phyloP scores from a whole-genome alignment of 352 stramenopile genomes.

The Phytopythium cucurbitacearum region DNA sequence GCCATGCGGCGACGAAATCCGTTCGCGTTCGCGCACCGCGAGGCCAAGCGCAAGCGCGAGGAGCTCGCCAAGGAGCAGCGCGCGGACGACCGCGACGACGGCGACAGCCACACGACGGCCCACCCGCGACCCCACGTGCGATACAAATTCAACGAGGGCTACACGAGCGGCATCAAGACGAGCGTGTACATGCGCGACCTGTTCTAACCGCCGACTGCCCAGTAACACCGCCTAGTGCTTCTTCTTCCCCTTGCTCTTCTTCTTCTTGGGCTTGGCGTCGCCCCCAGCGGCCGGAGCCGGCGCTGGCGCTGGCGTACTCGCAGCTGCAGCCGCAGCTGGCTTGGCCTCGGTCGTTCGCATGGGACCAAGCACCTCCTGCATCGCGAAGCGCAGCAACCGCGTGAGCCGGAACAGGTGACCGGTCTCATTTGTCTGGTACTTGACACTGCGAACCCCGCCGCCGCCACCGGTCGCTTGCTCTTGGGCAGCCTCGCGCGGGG shows the following conservation, averaged over 20 bases:
- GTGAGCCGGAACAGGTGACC: constrained; percentile 35
- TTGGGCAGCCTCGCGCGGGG: constrained; percentile 10
- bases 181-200: constrained; percentile 85
- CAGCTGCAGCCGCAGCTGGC: constrained; percentile 1
- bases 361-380: constrained; percentile 63
- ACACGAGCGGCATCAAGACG: constrained; percentile 88
- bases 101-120: constrained; percentile 6
- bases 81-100: constrained; percentile 16
- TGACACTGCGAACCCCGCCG: constrained; percentile 15
- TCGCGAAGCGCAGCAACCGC: constrained; percentile 55
- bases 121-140: constrained; percentile 45
- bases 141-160: constrained; percentile 91
- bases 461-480: constrained; percentile 7
- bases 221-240: constrained; percentile 12
- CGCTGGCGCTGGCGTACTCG: constrained; percentile 1
- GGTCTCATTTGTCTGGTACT: constrained; percentile 22
- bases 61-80: constrained; percentile 38
- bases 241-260: constrained; percentile 40
- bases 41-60: constrained; percentile 74
- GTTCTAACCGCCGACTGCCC: constrained; percentile 26
- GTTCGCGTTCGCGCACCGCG: constrained; percentile 77
- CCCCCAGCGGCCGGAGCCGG: background rate
- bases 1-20: constrained; percentile 64
- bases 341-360: constrained; percentile 23
- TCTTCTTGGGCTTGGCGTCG: constrained; percentile 21